Conservation (phyloP, 495 filamentous ascomycete species). For the Talaromyces ruber region DNA sequence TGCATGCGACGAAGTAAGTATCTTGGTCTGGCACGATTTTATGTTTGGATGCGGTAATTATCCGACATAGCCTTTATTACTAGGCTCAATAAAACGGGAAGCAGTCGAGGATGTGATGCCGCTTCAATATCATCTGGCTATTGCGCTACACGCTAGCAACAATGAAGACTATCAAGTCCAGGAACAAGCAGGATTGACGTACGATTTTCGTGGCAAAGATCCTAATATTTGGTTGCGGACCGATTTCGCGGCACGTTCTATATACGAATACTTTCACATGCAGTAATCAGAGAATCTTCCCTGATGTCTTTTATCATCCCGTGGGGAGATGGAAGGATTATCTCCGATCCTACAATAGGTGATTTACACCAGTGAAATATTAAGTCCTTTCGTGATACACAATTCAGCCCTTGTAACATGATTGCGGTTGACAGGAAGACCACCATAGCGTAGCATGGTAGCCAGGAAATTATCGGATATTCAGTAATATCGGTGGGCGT, state of each 20-base stretch:
- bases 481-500: conserved; percentile 76
- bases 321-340: conserved; percentile 76
- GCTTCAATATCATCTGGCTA: conserved; percentile 75
- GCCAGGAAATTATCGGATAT: conserved; percentile 86
- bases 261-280: conserved; percentile 86
- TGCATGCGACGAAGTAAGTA: conserved; percentile 62
- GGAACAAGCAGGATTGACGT: conserved; percentile 54
- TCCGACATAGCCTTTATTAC: conserved; percentile 63
- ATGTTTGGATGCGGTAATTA: conserved; percentile 78
- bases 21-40: conserved; percentile 79
- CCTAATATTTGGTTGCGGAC: conserved; percentile 79
- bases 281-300: conserved; percentile 49
- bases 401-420: neutral
- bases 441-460: conserved; percentile 78
- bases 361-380: conserved; percentile 96
- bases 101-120: conserved; percentile 66
- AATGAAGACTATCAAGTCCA: conserved; percentile 94
- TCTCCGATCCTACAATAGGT: conserved; percentile 72
- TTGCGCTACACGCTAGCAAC: conserved; percentile 85
- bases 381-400: conserved; percentile 4
- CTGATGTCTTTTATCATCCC: conserved; percentile 67
- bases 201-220: conserved; percentile 62
- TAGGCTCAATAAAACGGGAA: conserved; percentile 62
- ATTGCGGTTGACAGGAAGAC: neutral
- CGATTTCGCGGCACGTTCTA: conserved; percentile 84